These are phyloP conservation scores for Leucogyrophana mollusca DNA, from an alignment of 768 basidiomycete species.

Conservation along the genomic window DNA sequence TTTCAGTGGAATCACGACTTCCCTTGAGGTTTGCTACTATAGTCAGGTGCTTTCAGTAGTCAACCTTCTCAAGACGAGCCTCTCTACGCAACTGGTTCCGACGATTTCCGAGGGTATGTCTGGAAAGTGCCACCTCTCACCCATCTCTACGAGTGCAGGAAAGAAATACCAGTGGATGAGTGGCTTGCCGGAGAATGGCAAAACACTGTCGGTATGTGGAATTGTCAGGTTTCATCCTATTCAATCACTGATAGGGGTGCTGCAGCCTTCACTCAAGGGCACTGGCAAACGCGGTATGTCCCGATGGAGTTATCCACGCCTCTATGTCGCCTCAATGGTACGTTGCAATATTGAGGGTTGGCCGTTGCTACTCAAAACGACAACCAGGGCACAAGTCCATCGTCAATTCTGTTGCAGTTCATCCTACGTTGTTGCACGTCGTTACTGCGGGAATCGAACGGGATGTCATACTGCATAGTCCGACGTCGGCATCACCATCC, in stretches of 20 bases:
- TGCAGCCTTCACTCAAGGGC: conserved; percentile 48
- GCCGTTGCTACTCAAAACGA: too few relatives aligned
- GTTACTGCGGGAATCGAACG: conserved; percentile 76
- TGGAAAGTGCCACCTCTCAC: conserved; percentile 67
- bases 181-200: conserved; percentile 40
- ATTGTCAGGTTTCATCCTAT: conserved; percentile 12
- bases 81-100: conserved; percentile 75
- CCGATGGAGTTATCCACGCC: conserved; percentile 67
- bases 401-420: conserved; percentile 71
- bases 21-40: conserved; percentile 2
- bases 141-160: conserved; percentile 44
- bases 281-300: conserved; percentile 43
- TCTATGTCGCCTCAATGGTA: conserved; percentile 58
- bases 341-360: conserved; percentile 4
- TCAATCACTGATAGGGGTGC: too few relatives aligned
- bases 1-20: background rate
- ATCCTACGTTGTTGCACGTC: conserved; percentile 66
- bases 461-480: conserved; percentile 65
- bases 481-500: conserved; percentile 56
- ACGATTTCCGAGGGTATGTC: conserved; percentile 77
- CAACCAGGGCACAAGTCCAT: conserved; percentile 69
- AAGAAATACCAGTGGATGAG: conserved; percentile 41
- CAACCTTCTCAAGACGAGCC: conserved; percentile 49
- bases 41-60: conserved; percentile 80
- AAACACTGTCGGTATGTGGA: conserved; percentile 38